These are phyloP conservation scores for Parachlorella kessleri DNA, from an alignment of 139 green algal species.

Conservation along the genomic window DNA sequence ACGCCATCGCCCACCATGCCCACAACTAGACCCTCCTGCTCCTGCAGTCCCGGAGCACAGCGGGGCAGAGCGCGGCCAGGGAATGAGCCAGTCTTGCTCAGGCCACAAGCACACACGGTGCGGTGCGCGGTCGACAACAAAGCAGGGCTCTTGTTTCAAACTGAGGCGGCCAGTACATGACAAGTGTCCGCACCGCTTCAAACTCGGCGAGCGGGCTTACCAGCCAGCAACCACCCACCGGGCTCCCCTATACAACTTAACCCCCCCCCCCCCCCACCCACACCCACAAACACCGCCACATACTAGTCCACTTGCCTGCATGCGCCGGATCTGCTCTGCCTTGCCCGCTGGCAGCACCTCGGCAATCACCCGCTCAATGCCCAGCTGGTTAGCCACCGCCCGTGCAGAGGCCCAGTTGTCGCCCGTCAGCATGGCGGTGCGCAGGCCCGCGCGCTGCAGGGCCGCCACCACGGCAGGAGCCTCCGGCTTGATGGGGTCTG, in stretches of 20 bases:
- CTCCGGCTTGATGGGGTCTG: slow-evolving; percentile 92
- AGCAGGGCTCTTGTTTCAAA: no score
- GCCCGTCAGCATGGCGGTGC: slow-evolving; percentile 79
- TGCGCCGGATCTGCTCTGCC: slow-evolving; percentile 51
- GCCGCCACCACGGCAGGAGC: slow-evolving; percentile 79
- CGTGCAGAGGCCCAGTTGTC: slow-evolving; percentile 88
- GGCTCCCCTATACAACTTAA: no score
- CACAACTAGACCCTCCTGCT: slow-evolving; percentile 56
- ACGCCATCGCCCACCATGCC: slow-evolving; percentile 99
- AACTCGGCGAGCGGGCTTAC: no score
- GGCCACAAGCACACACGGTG: no score
- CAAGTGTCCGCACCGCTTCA: no score
- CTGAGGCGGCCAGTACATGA: no score
- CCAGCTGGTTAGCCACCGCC: slow-evolving; percentile 71
- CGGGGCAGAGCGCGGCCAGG: no score
- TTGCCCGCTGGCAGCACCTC: slow-evolving; percentile 71
- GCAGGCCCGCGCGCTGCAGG: slow-evolving; percentile 58
- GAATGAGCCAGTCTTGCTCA: no score
- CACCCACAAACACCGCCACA: no score
- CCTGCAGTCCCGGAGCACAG: no score
- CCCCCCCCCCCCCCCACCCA: not conserved
- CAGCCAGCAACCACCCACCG: no score
- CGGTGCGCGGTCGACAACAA: no score
- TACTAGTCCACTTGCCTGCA: slow-evolving; percentile 54
- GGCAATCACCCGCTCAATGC: slow-evolving; percentile 54